A percentile compares a stretch with the other conserved stretches of the same genome.
Conservation (phyloP, 148 eudicot genomes). For the Pouteria glomerata region DNA sequence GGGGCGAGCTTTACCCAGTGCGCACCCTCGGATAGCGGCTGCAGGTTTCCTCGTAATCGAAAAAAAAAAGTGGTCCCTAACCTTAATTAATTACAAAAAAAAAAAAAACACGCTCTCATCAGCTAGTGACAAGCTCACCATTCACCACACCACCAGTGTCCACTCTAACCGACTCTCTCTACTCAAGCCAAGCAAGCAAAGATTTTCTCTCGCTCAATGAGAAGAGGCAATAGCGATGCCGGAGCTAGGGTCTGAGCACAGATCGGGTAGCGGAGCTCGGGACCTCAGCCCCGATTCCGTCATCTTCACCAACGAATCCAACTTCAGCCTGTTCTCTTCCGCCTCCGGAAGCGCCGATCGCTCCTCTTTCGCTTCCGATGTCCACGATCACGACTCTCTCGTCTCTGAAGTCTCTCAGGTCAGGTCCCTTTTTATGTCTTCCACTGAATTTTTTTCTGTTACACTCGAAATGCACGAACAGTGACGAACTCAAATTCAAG, state of each 20-base stretch:
- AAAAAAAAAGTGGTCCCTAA: no score
- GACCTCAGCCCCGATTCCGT: conserved; percentile 74
- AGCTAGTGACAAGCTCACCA: no score
- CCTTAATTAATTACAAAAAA: no score
- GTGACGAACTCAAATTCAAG: not conserved
- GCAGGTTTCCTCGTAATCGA: no score
- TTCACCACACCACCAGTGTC: no score
- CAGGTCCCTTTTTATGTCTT: not conserved
- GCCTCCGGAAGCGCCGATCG: conserved; percentile 68
- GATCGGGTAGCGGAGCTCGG: conserved; percentile 20
- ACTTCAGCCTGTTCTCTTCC: conserved; percentile 64
- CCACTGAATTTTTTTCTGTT: not conserved
- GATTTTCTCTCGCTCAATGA: not conserved
- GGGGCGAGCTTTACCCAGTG: no score
- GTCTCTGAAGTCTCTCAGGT: conserved; percentile 39
- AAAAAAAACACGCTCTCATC: no score
- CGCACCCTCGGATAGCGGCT: no score
- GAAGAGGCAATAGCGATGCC: conserved; percentile 33
- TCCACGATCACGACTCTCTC: conserved; percentile 48
- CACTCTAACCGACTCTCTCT: no score
- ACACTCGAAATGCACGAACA: no score
- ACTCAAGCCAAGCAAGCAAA: no score
- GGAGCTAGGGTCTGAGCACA: conserved; percentile 28
- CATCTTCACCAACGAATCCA: conserved; percentile 42
- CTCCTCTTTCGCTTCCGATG: conserved; percentile 61